Evolutionary conservation across 176 grass and related monocot species (phyloP).

Genomic region (Musa acuminata): DNA sequence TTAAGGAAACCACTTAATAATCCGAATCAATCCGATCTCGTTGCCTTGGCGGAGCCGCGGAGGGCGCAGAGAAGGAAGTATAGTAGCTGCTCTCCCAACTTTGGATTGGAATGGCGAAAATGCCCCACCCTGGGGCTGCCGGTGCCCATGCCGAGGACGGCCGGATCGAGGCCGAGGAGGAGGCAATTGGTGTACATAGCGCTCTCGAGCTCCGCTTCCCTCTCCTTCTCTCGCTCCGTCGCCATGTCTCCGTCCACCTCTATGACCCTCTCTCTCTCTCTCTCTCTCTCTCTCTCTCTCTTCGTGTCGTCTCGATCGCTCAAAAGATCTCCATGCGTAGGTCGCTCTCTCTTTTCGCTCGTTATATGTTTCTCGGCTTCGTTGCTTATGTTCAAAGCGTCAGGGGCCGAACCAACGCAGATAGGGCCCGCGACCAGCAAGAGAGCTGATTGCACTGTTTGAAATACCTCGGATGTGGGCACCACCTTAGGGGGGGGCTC

Average conservation of each 20-base stretch:
- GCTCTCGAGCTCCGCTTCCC: conserved; percentile 97
- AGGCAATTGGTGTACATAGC: conserved; percentile 99
- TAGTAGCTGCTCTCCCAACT: conserved; percentile 93
- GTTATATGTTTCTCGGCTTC: not conserved
- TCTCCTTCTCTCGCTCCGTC: conserved; percentile 95
- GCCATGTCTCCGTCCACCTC: conserved; percentile 39
- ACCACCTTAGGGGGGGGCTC: too few species aligned
- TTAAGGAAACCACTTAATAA: not conserved
- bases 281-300: too few species aligned
- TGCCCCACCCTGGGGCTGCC: conserved; percentile 47
- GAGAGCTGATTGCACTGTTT: conserved; percentile 7
- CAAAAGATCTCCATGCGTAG: not conserved
- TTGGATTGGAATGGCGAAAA: conserved; percentile 93
- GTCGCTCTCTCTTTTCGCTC: conserved; percentile 10
- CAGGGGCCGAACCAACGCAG: not conserved
- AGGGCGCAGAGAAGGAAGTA: conserved; percentile 96
- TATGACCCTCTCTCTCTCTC: conserved; percentile 26
- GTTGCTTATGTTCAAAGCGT: conserved; percentile 15
- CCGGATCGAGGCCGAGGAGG: conserved; percentile 86
- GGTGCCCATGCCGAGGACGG: conserved; percentile 44
- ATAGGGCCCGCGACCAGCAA: not conserved
- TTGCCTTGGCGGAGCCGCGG: conserved; percentile 69
- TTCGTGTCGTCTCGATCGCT: not conserved
- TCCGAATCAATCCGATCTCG: not conserved
- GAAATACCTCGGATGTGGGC: not conserved